phyloP scores from a whole-genome alignment of 1,284 basidiomycete genomes.

The Marasmius fiardii region DNA sequence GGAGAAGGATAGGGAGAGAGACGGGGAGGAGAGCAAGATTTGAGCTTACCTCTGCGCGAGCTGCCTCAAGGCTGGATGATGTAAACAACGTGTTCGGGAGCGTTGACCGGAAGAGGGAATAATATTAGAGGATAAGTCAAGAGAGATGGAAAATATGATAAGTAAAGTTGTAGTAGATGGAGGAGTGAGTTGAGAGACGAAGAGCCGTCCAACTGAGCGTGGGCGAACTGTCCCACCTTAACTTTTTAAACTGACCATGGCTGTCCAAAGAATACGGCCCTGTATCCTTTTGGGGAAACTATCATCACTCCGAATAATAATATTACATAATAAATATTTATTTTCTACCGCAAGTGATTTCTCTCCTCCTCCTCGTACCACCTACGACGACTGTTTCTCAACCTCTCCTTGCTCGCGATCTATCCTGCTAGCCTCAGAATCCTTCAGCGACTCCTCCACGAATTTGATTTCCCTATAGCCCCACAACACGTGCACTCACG shows the following conservation, averaged over 20 bases:
- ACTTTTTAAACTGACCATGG: background rate
- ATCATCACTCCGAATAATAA: background rate
- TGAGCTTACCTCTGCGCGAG: background rate
- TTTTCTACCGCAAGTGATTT: background rate
- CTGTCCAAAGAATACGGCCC: background rate
- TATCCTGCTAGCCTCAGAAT: background rate
- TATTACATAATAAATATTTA: background rate
- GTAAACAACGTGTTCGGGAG: background rate
- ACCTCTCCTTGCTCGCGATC: background rate
- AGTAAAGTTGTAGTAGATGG: background rate
- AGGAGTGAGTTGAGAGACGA: constrained; percentile 3
- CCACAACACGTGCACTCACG: background rate
- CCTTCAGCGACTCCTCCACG: background rate
- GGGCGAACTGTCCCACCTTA: background rate
- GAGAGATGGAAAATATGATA: background rate
- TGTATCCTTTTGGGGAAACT: background rate
- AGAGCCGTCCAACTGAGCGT: constrained; percentile 1
- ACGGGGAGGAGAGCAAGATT: background rate
- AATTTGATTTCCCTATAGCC: background rate
- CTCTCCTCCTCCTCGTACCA: background rate
- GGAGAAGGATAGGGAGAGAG: constrained; percentile 25
- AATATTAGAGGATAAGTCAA: background rate
- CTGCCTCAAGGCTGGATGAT: background rate
- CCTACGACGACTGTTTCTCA: background rate
- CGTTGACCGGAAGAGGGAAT: background rate